Evolutionary conservation across 768 basidiomycete genomes (phyloP), one percentile per base, ranked within the genome.

Genomic region (Dioszegia aurantiaca): DNA sequence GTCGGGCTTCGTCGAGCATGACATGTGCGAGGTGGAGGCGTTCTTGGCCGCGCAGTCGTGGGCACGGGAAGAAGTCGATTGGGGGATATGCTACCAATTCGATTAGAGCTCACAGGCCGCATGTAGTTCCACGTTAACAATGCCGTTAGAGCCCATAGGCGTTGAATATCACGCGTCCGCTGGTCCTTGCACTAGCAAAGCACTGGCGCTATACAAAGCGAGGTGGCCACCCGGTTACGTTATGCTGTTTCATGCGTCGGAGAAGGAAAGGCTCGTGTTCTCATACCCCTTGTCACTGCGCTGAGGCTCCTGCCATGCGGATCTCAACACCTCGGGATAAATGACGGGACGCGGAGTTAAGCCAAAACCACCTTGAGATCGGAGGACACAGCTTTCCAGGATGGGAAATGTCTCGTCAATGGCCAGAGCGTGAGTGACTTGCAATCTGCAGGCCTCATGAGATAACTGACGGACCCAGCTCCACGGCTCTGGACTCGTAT

Each of bases 401-500:
- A 76, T 76, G 74, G 74, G 74, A 23, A 76, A 76, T 47, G 70
- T 72, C 14, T 72, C 74, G 4, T 76, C 74, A 23, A 67, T 76
- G 69, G 72, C 74, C 14, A 63, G 74, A 54, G 74, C 72, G 74
- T 73, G 48, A 73, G 74, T 69, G n/a, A n/a, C n/a, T n/a, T n/a
- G 14, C 12, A 27, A 5, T 28, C 10, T 52, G n/a, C n/a, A n/a
- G 5, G 23, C 33, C 8, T 23, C 40, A 52, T 39, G 55, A 3
- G 36, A 16, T 24, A 19, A 16, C 37, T 39, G 24, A 19, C 4
- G 21, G 45, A 17, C 33, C 24, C 55, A 76, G 75, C 61, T 77
- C 75, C 11, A 77, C 72, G 59, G 89, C 90, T 14, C 80, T 94
- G 60, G 92, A 95, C 77, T 90, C 89, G 2, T 93, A 89, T 72